Percentiles rank a stretch among this genome's conserved stretches.
These are phyloP conservation scores for Diaporthe aspalathi DNA, from an alignment of 2,329 filamentous ascomycete species.

Conservation along the genomic window DNA sequence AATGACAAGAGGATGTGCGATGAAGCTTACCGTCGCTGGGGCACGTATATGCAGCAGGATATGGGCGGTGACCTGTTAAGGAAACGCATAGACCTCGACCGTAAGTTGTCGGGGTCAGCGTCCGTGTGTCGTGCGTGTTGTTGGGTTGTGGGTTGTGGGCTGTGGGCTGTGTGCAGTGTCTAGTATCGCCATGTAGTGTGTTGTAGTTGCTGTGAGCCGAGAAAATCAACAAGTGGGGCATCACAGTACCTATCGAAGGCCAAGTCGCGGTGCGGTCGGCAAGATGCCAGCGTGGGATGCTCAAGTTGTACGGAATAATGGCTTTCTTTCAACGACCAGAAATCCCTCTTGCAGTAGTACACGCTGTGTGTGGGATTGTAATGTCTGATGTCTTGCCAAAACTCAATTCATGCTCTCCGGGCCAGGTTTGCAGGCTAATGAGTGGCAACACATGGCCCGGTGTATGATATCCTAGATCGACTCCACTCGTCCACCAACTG, in stretches of 20 bases:
- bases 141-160: too few relatives aligned
- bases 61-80: not conserved
- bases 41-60: not conserved
- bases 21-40: not conserved
- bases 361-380: too few relatives aligned
- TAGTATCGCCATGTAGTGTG: too few relatives aligned
- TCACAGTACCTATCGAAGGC: not conserved
- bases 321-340: too few relatives aligned
- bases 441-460: not conserved
- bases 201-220: too few relatives aligned
- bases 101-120: not conserved
- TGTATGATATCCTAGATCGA: not conserved
- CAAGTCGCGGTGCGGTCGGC: not conserved
- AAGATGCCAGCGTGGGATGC: not conserved
- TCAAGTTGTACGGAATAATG: too few relatives aligned
- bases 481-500: not conserved
- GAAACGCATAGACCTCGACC: not conserved
- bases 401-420: not conserved
- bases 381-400: too few relatives aligned
- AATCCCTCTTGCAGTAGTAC: too few relatives aligned
- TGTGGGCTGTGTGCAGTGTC: too few relatives aligned
- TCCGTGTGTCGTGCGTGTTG: not conserved
- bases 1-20: not conserved
- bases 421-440: not conserved
- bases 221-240: slow-evolving; percentile 11